These are phyloP conservation scores for Escovopsis sp. DNA, from an alignment of 2,329 filamentous ascomycete genomes.

Conservation along the genomic window DNA sequence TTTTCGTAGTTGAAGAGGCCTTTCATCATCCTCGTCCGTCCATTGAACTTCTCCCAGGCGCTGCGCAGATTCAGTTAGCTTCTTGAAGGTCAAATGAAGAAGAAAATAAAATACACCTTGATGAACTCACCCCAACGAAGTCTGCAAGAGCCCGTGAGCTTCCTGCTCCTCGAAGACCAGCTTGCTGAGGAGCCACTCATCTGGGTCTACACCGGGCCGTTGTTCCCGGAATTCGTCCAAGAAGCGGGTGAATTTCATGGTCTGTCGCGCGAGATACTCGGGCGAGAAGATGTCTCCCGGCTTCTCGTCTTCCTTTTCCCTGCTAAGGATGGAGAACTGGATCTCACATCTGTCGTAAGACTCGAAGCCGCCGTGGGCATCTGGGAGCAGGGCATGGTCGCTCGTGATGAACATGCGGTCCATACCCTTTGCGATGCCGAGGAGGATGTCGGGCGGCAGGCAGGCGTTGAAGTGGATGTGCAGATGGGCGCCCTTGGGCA, in stretches of 20 bases:
- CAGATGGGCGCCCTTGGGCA: constrained; percentile 60
- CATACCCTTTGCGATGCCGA: constrained; percentile 40
- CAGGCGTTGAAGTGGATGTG: constrained; percentile 73
- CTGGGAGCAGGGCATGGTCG: constrained; percentile 28
- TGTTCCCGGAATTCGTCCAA: constrained; percentile 16
- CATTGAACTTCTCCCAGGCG: constrained; percentile 50
- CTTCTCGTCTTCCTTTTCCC: constrained; percentile 14
- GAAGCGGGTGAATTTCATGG: constrained; percentile 30
- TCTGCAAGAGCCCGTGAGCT: constrained; percentile 36
- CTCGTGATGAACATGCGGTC: constrained; percentile 57
- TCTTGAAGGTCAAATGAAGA: background rate
- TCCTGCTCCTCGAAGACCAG: constrained; percentile 48
- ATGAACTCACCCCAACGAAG: constrained; percentile 35
- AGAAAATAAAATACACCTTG: background rate
- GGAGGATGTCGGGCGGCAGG: constrained; percentile 42
- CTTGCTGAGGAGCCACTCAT: constrained; percentile 39
- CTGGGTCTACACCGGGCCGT: too few relatives aligned
- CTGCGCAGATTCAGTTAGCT: constrained; percentile 14
- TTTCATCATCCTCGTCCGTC: constrained; percentile 57
- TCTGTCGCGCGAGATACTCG: constrained; percentile 29
- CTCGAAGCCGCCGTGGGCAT: constrained; percentile 18
- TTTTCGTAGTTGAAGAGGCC: constrained; percentile 53
- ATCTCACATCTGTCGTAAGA: constrained; percentile 43
- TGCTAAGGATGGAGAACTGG: constrained; percentile 40
- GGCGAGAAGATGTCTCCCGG: constrained; percentile 33